These are phyloP conservation scores for Heterobasidion parviporum DNA, from an alignment of 1,284 basidiomycete species.

Conservation along the genomic window DNA sequence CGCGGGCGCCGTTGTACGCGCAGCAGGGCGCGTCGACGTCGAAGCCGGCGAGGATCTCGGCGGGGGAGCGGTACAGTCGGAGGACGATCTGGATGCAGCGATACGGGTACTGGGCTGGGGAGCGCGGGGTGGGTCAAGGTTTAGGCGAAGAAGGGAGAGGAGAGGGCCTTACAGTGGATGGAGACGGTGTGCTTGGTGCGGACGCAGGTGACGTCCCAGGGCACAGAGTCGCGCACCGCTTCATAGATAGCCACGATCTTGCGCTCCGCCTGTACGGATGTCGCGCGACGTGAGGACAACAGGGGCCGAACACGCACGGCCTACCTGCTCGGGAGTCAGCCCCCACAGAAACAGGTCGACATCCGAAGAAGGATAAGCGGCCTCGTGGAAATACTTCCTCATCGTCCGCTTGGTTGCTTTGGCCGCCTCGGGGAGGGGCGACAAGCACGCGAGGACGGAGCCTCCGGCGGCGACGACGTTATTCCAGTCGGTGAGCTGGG, in stretches of 20 bases:
- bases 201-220: conserved; percentile 58
- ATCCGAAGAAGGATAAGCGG: conserved; percentile 49
- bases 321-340: neutral
- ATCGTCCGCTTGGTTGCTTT: conserved; percentile 44
- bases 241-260: conserved; percentile 52
- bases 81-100: conserved; percentile 41
- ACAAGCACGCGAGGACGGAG: conserved; percentile 45
- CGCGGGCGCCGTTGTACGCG: conserved; percentile 43
- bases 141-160: too few relatives aligned
- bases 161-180: conserved; percentile 32
- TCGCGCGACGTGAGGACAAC: neutral
- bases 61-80: conserved; percentile 27
- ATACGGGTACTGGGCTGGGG: conserved; percentile 50
- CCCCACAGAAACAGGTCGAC: conserved; percentile 59
- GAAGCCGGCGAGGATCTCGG: conserved; percentile 55
- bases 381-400: conserved; percentile 45
- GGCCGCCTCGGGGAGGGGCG: conserved; percentile 35
- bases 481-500: conserved; percentile 46
- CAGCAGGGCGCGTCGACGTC: conserved; percentile 54
- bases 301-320: neutral
- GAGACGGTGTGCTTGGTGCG: conserved; percentile 56
- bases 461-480: conserved; percentile 54
- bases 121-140: neutral
- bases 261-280: conserved; percentile 34
- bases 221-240: conserved; percentile 51